Evolutionary conservation across 306 rosid genomes (phyloP), one percentile per base, ranked within the genome.

Genomic region (Quercus bicolor): DNA sequence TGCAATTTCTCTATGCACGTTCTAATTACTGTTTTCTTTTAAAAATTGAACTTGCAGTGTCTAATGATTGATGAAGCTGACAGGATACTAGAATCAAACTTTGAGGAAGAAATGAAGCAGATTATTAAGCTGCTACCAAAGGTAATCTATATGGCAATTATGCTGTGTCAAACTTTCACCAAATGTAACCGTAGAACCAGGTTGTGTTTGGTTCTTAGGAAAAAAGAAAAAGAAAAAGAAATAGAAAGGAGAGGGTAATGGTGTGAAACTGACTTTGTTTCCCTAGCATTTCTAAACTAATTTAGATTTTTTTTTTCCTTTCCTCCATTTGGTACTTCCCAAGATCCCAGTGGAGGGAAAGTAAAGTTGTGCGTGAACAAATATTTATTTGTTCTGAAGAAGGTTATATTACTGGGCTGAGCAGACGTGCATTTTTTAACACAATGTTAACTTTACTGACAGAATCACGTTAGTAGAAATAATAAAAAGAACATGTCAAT

Each of bases 41-140:
- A 29, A 57, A 82, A 77, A 26, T 23, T 81, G 78, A 26, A 77
- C 76, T 79, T 85, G 84, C 91, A 92, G 99, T 95, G 97, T 79
- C 98, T 95, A 24, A 76, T 93, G 48, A 90, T 93, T 69, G 99
- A 95, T 84, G 99, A 95, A 87, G 99, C 99, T 28, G 99, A 95
- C 91, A 91, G 99, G 93, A 87, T 95, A 86, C 77, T 95, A 88
- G 99, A 95, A 87, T 83, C 92, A 31, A 95, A 95, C 82, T 95
- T 95, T 85, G 98, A 93, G 91, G 99, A 95, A 66, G 99, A 95
- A 80, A 95, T 95, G 98, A 91, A 89, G 82, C 97, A 95, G 86
- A 93, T 95, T 65, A 84, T 95, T 74, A 89, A 84, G 68, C 74
- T 91, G 77, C 86, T 95, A 60, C 99, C 99, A 34, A 91, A 90